Evolutionary conservation across 2,329 filamentous ascomycete genomes (phyloP), one percentile per base, ranked within the genome.

Genomic region (Pseudogymnoascus verrucosus): DNA sequence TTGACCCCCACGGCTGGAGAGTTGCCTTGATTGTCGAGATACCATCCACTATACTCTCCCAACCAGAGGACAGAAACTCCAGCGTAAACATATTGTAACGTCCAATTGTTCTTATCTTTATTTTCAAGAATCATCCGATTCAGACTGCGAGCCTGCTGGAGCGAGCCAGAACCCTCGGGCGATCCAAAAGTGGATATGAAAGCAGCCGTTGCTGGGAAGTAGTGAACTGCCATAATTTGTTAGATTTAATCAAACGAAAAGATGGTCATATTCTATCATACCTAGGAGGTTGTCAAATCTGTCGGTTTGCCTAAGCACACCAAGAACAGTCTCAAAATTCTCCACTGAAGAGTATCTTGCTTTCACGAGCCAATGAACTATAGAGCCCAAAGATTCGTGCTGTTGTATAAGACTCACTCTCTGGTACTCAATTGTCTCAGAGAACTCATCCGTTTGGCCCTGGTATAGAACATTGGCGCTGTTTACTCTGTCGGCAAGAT

Each of bases 11-110:
- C 80, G 28, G 86, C 79, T 26, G 80, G 79, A 60, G 83, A 81
- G 66, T 83, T 80, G 36, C 84, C 82, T 19, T 84, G 66, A 57
- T 88, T 84, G 69, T 96, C 91, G 64, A 90, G 82, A 73, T 93
- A 96, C 80, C 91, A 90, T 2, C 91, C 91, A 68, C 90, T 95
- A 76, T 97, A 97, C 71, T 98, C 92, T 34, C 91, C 88, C 57
- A 97, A 82, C 95, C 95, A 99, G 83, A 90, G 92, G 4, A 89
- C 85, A 63, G 85, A 83, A 11, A 93, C 83, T 3, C 91, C 89
- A 54, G 93, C 90, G 69, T 93, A 89, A 11, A 98, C 82, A 69
- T 88, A 89, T 14, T 87, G 80, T 40, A 96, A 74, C 21, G 83
- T 80, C 90, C 92, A 96, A 14, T 82, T 78, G 44, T 88, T 79